phyloP scores from a whole-genome alignment of 768 basidiomycete genomes.

The Sistotremastrum suecicum region DNA sequence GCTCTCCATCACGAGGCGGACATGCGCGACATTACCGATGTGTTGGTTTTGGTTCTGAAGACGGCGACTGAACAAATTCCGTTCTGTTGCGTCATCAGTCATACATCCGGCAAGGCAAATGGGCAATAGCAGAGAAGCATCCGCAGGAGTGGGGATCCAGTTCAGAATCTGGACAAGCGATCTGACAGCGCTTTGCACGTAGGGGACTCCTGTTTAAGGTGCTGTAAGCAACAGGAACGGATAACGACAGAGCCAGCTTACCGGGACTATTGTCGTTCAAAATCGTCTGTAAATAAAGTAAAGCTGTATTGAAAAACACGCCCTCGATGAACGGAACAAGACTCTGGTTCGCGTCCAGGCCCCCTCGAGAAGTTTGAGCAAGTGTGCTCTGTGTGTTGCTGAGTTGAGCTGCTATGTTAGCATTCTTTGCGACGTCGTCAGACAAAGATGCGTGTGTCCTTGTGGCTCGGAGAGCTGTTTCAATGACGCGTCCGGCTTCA shows the following conservation, averaged over 20 bases:
- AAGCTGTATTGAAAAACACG: conserved; percentile 51
- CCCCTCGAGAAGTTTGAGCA: neutral
- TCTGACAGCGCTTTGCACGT: conserved; percentile 47
- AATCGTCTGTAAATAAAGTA: conserved; percentile 58
- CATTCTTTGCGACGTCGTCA: neutral
- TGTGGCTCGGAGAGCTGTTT: conserved; percentile 41
- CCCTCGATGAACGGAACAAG: conserved; percentile 23
- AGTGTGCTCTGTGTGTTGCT: neutral
- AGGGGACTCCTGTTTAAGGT: conserved; percentile 42
- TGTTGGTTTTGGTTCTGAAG: conserved; percentile 39
- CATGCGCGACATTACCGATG: conserved; percentile 46
- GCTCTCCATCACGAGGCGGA: conserved; percentile 47
- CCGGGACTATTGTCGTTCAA: conserved; percentile 58
- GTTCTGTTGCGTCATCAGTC: conserved; percentile 45
- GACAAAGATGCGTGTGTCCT: neutral
- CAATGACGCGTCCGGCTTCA: conserved; percentile 55
- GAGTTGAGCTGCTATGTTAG: neutral
- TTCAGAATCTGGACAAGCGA: conserved; percentile 37
- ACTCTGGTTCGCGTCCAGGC: neutral
- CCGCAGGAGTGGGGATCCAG: conserved; percentile 39
- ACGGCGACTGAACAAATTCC: conserved; percentile 45
- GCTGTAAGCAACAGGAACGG: neutral
- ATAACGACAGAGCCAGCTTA: conserved; percentile 18
- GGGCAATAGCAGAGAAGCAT: conserved; percentile 59
- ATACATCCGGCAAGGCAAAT: conserved; percentile 62